Evolutionary conservation across 2,329 filamentous ascomycete species (phyloP), one percentile per base, ranked within the genome.

Genomic region (Albophoma yamanashiensis): DNA sequence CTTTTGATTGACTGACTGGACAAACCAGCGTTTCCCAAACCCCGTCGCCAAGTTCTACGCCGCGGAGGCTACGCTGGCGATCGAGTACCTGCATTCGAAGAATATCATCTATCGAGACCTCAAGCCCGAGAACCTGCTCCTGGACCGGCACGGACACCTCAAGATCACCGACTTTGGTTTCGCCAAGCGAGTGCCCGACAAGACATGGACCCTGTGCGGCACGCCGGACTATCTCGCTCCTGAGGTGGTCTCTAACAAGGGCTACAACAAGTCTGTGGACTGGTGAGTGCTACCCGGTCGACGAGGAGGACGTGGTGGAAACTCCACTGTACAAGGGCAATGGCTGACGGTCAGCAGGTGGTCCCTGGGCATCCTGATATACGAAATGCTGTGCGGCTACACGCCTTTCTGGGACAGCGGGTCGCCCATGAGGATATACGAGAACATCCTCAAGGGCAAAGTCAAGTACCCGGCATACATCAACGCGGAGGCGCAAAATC

Each of bases 121-220:
- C 67, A 99, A 99, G 75, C 92, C 92, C 3, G 93, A 97, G 75
- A 97, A 97, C 73, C 76, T 97, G 69, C 82, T 97, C 27, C 82
- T 97, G 58, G 92, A 97, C 75, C 85, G 92, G 66, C 92, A 97
- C 73, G 93, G 92, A 25, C 93, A 97, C 74, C 81, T 97, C 64
- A 97, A 97, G 75, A 97, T 97, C 70, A 97, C 92, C 20, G 93
- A 99, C 79, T 99, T 99, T 76, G 94, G 94, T 3, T 99, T 99
- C 71, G 94, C 94, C 57, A 99, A 99, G 79, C 91, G 92, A 67
- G 94, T 99, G 34, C 92, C 92, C 20, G 94, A 99, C 80, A 97
- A 97, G 76, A 99, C 94, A 50, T 99, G 94, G 94, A 99, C 94
- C 34, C 82, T 99, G 50, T 99, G 94, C 72, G 94, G 94, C 62